A percentile compares a stretch with the other conserved stretches of the same genome.
Conservation (phyloP, 1,139 yeast species). For the Sugiyamaella japonica region DNA sequence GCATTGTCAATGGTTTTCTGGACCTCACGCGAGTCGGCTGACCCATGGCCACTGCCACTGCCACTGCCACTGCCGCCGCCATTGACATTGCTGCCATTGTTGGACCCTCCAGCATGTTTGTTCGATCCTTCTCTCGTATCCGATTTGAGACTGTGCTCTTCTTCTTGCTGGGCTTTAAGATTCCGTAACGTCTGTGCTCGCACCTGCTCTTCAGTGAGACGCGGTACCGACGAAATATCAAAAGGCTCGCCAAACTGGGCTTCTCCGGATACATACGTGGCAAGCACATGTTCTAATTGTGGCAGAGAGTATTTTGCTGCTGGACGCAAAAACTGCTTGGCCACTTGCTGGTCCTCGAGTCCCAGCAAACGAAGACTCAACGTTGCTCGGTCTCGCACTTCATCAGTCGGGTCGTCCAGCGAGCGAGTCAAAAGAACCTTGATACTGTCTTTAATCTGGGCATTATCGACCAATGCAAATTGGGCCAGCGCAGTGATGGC, state of each 20-base stretch:
- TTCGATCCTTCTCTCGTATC: constrained; percentile 10
- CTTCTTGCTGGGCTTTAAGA: constrained; percentile 53
- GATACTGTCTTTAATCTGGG: constrained; percentile 65
- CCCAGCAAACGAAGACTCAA: constrained; percentile 71
- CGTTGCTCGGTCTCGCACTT: constrained; percentile 97
- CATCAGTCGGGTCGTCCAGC: constrained; percentile 88
- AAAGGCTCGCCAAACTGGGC: constrained; percentile 64
- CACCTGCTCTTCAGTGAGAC: constrained; percentile 62
- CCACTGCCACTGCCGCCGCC: constrained; percentile 41
- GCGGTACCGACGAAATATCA: constrained; percentile 66
- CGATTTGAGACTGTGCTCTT: constrained; percentile 2
- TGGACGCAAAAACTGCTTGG: constrained; percentile 59
- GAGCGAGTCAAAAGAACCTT: constrained; percentile 78
- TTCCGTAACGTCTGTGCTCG: constrained; percentile 55
- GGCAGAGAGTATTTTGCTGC: constrained; percentile 70
- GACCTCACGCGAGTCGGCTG: constrained; percentile 42
- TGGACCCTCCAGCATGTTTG: not conserved
- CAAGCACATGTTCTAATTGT: constrained; percentile 73
- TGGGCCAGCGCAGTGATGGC: constrained; percentile 92
- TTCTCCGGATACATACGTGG: constrained; percentile 64
- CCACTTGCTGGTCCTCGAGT: constrained; percentile 47
- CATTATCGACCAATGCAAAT: constrained; percentile 80
- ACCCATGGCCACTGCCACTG: constrained; percentile 45
- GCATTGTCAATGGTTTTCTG: constrained; percentile 47
- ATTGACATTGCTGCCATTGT: constrained; percentile 44